Evolutionary conservation across 1,284 basidiomycete genomes (phyloP).

Genomic region (Ustilago loliicola): DNA sequence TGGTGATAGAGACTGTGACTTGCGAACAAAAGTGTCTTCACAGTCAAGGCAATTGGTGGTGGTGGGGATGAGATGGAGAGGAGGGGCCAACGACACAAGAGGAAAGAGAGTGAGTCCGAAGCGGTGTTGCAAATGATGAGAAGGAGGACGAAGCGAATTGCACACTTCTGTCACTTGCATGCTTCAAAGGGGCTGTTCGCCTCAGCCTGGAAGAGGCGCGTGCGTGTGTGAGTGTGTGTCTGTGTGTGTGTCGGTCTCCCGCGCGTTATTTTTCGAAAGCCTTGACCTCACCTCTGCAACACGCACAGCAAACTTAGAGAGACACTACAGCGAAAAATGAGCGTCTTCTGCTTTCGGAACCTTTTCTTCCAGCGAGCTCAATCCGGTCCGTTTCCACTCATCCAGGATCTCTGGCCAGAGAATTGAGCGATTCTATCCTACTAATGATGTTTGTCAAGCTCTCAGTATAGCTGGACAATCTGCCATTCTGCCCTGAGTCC

Average conservation of each 20-base stretch:
- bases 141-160: neutral
- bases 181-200: slow-evolving; percentile 9
- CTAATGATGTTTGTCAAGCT: neutral
- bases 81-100: neutral
- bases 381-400: neutral
- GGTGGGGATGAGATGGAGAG: neutral
- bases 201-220: slow-evolving; percentile 8
- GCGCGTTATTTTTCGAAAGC: neutral
- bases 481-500: neutral
- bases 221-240: neutral
- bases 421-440: neutral
- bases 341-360: slow-evolving; percentile 10
- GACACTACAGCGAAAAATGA: neutral
- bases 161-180: neutral
- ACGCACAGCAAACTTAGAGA: neutral
- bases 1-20: neutral
- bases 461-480: neutral
- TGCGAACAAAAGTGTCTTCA: neutral
- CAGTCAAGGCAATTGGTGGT: neutral
- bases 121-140: slow-evolving; percentile 11
- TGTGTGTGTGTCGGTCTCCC: neutral
- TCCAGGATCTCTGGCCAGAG: neutral
- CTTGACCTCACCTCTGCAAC: neutral
- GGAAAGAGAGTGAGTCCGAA: slow-evolving; percentile 1
- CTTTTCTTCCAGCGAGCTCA: neutral